These are phyloP conservation scores for Trypanosoma avium DNA, from an alignment of 208 protist genomes.

Conservation along the genomic window DNA sequence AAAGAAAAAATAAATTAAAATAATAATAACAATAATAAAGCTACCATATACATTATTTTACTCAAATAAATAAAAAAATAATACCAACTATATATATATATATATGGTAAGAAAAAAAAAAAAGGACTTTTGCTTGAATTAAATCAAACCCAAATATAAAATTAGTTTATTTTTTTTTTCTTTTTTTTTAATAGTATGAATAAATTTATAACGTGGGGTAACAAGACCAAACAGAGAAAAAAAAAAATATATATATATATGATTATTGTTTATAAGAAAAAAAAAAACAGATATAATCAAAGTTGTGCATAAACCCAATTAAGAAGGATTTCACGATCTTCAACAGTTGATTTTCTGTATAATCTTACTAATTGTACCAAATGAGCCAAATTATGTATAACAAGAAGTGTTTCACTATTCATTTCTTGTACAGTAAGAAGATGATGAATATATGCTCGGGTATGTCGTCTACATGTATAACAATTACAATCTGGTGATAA, in stretches of 20 bases:
- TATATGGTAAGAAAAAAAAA: not conserved
- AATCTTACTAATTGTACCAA: constrained; percentile 41
- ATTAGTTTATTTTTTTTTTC: not conserved
- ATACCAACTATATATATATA: not conserved
- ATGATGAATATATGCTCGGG: constrained; percentile 84
- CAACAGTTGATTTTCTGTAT: constrained; percentile 16
- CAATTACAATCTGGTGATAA: constrained; percentile 57
- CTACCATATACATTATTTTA: not conserved
- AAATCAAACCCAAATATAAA: constrained; percentile 1
- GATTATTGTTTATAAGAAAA: constrained; percentile 7
- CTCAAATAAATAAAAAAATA: not conserved
- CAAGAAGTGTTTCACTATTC: constrained; percentile 80
- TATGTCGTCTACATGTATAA: constrained; percentile 78
- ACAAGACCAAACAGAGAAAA: too few species aligned
- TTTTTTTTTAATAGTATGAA: constrained; percentile 9
- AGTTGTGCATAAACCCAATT: constrained; percentile 30
- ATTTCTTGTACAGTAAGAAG: constrained; percentile 90
- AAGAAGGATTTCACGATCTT: constrained; percentile 32
- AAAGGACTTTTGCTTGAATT: not conserved
- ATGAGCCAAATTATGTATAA: constrained; percentile 74
- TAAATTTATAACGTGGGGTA: constrained; percentile 1
- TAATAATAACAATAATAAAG: not conserved
- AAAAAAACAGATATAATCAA: constrained; percentile 13
- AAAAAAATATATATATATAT: too few species aligned
- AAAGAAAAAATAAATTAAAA: not conserved